Percentiles rank a stretch among this genome's conserved stretches.
Evolutionary conservation across 768 basidiomycete genomes (phyloP).

Genomic region (Candolleomyces aberdarensis): DNA sequence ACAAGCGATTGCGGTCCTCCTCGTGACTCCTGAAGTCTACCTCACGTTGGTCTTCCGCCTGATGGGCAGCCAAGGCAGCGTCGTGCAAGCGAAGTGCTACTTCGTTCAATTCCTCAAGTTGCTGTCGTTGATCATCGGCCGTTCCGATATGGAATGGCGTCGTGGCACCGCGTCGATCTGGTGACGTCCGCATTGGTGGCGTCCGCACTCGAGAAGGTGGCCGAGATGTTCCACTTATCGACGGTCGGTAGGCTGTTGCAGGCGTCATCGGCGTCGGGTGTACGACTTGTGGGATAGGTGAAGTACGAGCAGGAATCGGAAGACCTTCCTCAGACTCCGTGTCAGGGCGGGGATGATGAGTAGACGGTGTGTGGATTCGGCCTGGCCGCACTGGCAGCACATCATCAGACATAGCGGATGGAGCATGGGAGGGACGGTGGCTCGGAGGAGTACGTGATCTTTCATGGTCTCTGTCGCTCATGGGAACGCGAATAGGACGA

Average conservation of each 20-base stretch:
- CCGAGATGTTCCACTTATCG: background rate
- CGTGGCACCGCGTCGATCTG: conserved; percentile 27
- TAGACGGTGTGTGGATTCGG: background rate
- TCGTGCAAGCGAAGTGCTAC: conserved; percentile 49
- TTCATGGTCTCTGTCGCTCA: background rate
- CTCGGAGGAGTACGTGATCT: background rate
- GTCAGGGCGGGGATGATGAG: background rate
- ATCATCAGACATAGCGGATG: background rate
- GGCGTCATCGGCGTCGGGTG: background rate
- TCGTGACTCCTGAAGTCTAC: conserved; percentile 61
- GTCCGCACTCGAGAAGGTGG: background rate
- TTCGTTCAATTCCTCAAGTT: conserved; percentile 54
- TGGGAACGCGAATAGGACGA: background rate
- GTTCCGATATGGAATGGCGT: conserved; percentile 38
- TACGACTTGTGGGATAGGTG: background rate
- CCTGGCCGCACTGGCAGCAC: conserved; percentile 1
- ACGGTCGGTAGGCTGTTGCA: background rate
- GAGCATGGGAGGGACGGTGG: background rate
- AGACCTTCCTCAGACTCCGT: background rate
- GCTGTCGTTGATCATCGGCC: conserved; percentile 48
- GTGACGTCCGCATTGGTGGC: conserved; percentile 16
- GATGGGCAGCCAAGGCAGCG: conserved; percentile 46
- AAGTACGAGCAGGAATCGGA: background rate
- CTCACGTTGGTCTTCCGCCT: conserved; percentile 65
- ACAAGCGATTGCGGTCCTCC: conserved; percentile 59